Evolutionary conservation across 306 rosid species (phyloP).

Genomic region (Rosa chinensis): DNA sequence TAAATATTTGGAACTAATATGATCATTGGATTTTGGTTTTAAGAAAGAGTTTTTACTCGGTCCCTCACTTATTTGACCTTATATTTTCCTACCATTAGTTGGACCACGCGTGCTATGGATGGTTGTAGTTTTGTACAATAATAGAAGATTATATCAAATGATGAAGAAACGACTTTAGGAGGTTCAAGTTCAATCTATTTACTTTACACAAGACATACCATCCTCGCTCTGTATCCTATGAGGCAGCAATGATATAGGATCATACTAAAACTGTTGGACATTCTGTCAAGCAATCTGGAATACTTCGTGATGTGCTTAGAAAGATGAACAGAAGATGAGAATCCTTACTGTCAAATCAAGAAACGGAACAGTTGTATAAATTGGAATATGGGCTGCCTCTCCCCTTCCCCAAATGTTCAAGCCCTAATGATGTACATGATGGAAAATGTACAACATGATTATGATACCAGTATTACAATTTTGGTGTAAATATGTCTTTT

Average conservation of each 20-base stretch:
- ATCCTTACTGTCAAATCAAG: not conserved
- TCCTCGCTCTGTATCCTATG: not conserved
- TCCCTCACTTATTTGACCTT: not conserved
- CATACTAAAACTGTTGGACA: not conserved
- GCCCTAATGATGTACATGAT: not conserved
- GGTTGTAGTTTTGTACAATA: not conserved
- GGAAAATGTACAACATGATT: not conserved
- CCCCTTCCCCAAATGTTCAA: not conserved
- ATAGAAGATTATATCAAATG: not conserved
- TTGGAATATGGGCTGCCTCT: not conserved
- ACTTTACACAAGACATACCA: not conserved
- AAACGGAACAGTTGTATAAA: too few species aligned
- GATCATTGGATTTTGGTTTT: not conserved
- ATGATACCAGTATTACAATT: not conserved
- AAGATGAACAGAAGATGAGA: not conserved
- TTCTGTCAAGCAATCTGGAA: not conserved
- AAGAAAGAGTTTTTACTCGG: not conserved
- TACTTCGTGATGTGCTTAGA: not conserved
- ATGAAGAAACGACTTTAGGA: too few species aligned
- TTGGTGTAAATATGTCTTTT: not conserved
- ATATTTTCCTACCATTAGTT: not conserved
- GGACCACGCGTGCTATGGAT: not conserved
- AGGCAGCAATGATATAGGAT: not conserved
- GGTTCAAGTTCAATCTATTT: not conserved
- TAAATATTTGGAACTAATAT: not conserved